Percentiles rank a stretch among this genome's conserved stretches.
These are phyloP conservation scores for Solanum pennellii DNA, from an alignment of 257 asterid species.

Conservation along the genomic window DNA sequence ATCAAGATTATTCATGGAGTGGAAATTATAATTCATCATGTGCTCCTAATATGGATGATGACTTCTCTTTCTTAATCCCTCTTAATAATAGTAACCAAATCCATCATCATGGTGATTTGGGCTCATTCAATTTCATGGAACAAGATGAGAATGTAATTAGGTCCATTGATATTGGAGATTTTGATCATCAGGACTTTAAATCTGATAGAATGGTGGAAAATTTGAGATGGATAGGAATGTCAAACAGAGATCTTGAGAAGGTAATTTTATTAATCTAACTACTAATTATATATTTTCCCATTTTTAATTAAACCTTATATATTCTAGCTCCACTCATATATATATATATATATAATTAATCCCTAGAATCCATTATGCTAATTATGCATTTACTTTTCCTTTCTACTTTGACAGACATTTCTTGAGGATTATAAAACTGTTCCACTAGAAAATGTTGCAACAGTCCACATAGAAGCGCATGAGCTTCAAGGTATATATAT, in stretches of 20 bases:
- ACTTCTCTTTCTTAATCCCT: conserved; percentile 42
- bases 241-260: conserved; percentile 33
- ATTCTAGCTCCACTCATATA: background rate
- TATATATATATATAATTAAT: too few relatives aligned
- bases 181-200: conserved; percentile 23
- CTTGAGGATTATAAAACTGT: conserved; percentile 25
- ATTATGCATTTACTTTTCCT: background rate
- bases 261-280: conserved; percentile 1
- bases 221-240: conserved; percentile 40
- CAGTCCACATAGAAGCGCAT: conserved; percentile 9
- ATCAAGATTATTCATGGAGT: conserved; percentile 30
- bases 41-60: conserved; percentile 25
- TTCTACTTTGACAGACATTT: conserved; percentile 9
- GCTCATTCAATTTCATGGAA: conserved; percentile 15
- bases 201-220: conserved; percentile 52
- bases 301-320: background rate
- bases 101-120: conserved; percentile 10
- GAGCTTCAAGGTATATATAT: conserved; percentile 18
- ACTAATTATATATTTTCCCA: background rate
- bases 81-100: conserved; percentile 17
- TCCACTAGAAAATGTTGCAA: conserved; percentile 20
- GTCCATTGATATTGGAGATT: conserved; percentile 36
- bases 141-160: conserved; percentile 18
- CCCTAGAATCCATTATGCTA: background rate
- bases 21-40: conserved; percentile 14